Evolutionary conservation across 768 basidiomycete species (phyloP).

Genomic region (Boletus rubroflammeus): DNA sequence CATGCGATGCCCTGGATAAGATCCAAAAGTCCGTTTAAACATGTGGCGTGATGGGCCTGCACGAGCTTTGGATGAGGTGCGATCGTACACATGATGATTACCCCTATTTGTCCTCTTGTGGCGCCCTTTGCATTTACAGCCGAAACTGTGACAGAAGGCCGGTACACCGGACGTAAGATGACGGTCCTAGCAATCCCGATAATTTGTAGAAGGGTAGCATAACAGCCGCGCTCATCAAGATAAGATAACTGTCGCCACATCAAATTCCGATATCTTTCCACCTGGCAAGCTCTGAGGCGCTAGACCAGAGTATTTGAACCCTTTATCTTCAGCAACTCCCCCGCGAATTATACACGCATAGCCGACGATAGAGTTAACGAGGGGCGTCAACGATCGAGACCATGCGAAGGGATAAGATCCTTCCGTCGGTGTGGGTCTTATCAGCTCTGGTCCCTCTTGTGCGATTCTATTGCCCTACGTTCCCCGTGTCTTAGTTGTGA

Average conservation of each 20-base stretch:
- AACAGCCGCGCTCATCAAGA: background rate
- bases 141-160: background rate
- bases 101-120: background rate
- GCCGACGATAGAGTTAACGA: background rate
- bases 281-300: background rate
- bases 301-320: background rate
- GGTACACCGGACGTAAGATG: background rate
- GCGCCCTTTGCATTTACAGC: background rate
- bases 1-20: background rate
- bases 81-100: background rate
- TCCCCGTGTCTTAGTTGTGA: background rate
- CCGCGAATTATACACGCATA: background rate
- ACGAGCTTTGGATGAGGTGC: background rate
- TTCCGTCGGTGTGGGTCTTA: conserved; percentile 11
- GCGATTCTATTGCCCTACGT: background rate
- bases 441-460: background rate
- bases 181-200: background rate
- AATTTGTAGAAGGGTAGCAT: background rate
- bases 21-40: background rate
- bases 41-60: no score
- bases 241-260: background rate
- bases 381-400: background rate
- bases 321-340: background rate
- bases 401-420: conserved; percentile 13
- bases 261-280: background rate